These are phyloP conservation scores for Leccinum ochraceum DNA, from an alignment of 768 basidiomycete genomes.

Conservation along the genomic window DNA sequence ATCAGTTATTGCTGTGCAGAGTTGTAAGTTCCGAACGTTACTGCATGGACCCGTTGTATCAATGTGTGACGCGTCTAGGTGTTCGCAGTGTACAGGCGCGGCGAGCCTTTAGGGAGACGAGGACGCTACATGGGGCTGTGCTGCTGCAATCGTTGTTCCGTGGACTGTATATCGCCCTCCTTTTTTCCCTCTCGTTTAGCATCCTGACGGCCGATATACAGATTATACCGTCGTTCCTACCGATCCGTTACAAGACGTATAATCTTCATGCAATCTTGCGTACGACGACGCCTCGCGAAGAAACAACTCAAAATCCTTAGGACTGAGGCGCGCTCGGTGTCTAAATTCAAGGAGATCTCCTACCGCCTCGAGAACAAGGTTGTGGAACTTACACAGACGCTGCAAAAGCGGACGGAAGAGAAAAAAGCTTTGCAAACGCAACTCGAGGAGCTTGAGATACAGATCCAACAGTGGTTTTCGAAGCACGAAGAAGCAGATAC, in stretches of 20 bases:
- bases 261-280: constrained; percentile 86
- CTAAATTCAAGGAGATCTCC: constrained; percentile 98
- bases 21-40: constrained; percentile 58
- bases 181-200: constrained; percentile 20
- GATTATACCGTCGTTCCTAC: constrained; percentile 57
- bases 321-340: constrained; percentile 93
- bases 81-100: constrained; percentile 77
- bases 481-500: constrained; percentile 87
- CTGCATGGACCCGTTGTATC: constrained; percentile 6
- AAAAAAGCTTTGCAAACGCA: constrained; percentile 83
- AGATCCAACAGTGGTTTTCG: constrained; percentile 80
- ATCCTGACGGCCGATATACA: constrained; percentile 28
- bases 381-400: constrained; percentile 92
- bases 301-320: constrained; percentile 82
- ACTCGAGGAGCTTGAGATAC: constrained; percentile 78
- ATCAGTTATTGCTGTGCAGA: constrained; percentile 75
- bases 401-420: constrained; percentile 89
- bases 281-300: constrained; percentile 85
- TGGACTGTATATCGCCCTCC: constrained; percentile 71
- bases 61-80: constrained; percentile 41
- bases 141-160: constrained; percentile 82
- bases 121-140: constrained; percentile 61
- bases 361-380: constrained; percentile 99
- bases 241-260: constrained; percentile 67
- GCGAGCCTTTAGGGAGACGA: constrained; percentile 53